These are phyloP conservation scores for Trypanosoma boissoni DNA, from an alignment of 208 protist species.

Conservation along the genomic window DNA sequence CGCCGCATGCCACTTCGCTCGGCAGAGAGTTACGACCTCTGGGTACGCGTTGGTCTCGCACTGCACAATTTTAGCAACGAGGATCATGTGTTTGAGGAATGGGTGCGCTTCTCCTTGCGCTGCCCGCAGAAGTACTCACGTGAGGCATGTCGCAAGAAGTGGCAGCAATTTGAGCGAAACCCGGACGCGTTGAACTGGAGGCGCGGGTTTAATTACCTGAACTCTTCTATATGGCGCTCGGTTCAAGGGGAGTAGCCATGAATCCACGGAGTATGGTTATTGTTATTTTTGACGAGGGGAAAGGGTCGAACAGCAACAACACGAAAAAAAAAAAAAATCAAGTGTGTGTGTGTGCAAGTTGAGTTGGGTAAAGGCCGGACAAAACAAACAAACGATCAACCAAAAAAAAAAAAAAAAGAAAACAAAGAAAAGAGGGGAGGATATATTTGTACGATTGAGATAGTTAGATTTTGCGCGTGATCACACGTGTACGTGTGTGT, in stretches of 20 bases:
- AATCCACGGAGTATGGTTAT: background rate
- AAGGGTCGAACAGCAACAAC: background rate
- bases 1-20: constrained; percentile 45
- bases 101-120: constrained; percentile 77
- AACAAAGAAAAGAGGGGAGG: background rate
- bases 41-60: constrained; percentile 79
- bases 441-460: background rate
- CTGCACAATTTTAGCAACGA: constrained; percentile 89
- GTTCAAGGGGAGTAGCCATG: constrained; percentile 9
- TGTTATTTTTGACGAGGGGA: too few species aligned
- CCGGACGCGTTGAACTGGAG: constrained; percentile 83
- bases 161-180: constrained; percentile 83
- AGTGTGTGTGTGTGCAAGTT: too few species aligned
- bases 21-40: constrained; percentile 73
- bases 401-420: background rate
- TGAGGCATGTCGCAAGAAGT: constrained; percentile 73
- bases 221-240: constrained; percentile 61
- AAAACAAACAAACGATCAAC: constrained; percentile 14
- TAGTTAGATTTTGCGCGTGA: too few species aligned
- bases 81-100: constrained; percentile 84
- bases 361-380: constrained; percentile 4
- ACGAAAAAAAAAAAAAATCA: constrained; percentile 11
- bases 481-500: too few species aligned
- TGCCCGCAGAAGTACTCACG: constrained; percentile 80
- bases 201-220: constrained; percentile 83